These are phyloP conservation scores for Prunus yedoensis DNA, from an alignment of 331 rosid genomes.

Conservation along the genomic window DNA sequence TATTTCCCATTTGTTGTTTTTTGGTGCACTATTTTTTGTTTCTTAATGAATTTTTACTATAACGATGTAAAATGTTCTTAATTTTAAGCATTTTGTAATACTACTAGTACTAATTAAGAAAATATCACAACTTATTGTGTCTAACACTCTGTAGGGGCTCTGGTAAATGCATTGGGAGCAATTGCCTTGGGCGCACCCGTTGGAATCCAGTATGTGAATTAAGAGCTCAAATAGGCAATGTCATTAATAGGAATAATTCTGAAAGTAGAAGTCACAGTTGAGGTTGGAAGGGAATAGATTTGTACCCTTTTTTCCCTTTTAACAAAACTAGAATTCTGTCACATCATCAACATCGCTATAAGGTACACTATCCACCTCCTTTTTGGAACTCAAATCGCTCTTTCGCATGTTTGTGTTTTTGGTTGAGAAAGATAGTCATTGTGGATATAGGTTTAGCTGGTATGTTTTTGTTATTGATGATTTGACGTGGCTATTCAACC, in stretches of 20 bases:
- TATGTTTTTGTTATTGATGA: no score
- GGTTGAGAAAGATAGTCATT: no score
- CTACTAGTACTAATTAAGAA: neutral
- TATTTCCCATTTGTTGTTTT: no score
- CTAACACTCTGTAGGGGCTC: slow-evolving; percentile 59
- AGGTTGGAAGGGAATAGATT: slow-evolving; percentile 25
- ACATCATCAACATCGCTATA: neutral
- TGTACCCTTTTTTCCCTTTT: neutral
- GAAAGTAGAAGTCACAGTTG: slow-evolving; percentile 28
- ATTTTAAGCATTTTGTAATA: neutral
- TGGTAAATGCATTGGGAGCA: slow-evolving; percentile 76
- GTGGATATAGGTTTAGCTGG: no score
- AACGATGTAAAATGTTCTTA: neutral
- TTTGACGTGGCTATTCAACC: slow-evolving; percentile 10
- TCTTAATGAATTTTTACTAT: neutral
- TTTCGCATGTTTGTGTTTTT: neutral
- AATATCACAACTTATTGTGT: slow-evolving; percentile 11
- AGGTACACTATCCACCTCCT: neutral
- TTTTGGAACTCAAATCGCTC: neutral
- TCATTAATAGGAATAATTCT: slow-evolving; percentile 6
- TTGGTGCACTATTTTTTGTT: neutral
- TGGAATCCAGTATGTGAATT: slow-evolving; percentile 68
- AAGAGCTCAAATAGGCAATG: slow-evolving; percentile 22
- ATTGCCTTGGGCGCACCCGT: slow-evolving; percentile 87
- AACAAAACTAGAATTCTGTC: slow-evolving; percentile 11